These are phyloP conservation scores for Colletotrichum sp. DNA, from an alignment of 2,329 filamentous ascomycete genomes.

Conservation along the genomic window DNA sequence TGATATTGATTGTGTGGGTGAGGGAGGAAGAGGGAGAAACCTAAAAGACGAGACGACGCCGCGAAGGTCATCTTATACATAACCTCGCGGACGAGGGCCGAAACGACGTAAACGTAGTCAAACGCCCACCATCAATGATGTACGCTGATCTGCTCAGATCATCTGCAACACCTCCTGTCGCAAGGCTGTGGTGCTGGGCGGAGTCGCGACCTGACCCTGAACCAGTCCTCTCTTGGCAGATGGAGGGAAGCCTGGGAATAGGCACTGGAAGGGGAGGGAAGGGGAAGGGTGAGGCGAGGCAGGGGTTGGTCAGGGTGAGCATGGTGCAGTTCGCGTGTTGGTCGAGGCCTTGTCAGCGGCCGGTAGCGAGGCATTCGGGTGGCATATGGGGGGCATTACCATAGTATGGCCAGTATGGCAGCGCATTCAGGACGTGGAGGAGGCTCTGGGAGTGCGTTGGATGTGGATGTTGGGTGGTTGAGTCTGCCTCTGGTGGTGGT, in stretches of 20 bases:
- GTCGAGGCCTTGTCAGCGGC: conserved; percentile 2
- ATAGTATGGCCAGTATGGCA: not conserved
- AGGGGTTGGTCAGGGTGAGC: not conserved
- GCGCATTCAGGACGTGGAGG: not conserved
- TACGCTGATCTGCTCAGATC: conserved; percentile 21
- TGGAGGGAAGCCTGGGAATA: not conserved
- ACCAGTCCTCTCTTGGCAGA: conserved; percentile 8
- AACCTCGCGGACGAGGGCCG: not conserved
- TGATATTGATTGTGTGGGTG: not conserved
- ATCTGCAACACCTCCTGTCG: conserved; percentile 23
- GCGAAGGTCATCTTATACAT: conserved; percentile 16
- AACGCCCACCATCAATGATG: conserved; percentile 2
- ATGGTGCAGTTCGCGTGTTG: conserved; percentile 4
- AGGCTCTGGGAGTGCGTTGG: not conserved
- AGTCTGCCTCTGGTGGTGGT: not conserved
- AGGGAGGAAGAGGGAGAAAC: not conserved
- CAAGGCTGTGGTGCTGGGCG: conserved; percentile 19
- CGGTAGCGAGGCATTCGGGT: not conserved
- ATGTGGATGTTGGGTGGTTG: not conserved
- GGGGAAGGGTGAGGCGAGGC: not conserved
- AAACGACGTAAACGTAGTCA: conserved; percentile 16
- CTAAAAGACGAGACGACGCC: conserved; percentile 13
- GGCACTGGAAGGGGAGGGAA: not conserved
- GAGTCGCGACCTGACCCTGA: conserved; percentile 15
- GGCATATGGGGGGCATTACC: not conserved